These are phyloP conservation scores for Eimeria praecox DNA, from an alignment of 169 alveolate genomes.

Conservation along the genomic window DNA sequence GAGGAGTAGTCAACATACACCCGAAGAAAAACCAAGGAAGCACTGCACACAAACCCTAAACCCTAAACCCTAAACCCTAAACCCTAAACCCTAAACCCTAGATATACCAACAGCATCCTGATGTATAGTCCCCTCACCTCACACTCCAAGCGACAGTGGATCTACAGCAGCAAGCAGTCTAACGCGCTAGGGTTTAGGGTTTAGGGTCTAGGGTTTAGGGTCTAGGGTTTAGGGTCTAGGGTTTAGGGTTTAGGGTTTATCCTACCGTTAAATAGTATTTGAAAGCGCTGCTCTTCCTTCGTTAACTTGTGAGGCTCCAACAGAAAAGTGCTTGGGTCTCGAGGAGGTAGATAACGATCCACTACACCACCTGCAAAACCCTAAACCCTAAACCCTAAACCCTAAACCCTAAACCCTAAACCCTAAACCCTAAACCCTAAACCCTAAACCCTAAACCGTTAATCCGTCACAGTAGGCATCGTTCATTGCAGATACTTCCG, in stretches of 20 bases:
- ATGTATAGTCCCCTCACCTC: neutral
- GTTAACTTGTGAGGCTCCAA: conserved; percentile 80
- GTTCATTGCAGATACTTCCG: neutral
- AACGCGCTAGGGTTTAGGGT: neutral
- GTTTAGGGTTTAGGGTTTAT: conserved; percentile 33
- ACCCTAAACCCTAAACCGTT: neutral
- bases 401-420: conserved; percentile 56
- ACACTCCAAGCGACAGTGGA: neutral
- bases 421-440: conserved; percentile 48
- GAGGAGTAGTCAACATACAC: conserved; percentile 56
- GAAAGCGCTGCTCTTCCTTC: conserved; percentile 76
- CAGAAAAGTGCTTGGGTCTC: conserved; percentile 79
- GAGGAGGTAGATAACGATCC: conserved; percentile 82
- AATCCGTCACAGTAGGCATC: neutral
- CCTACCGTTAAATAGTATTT: conserved; percentile 67
- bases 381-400: conserved; percentile 40
- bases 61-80: conserved; percentile 45
- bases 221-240: conserved; percentile 36
- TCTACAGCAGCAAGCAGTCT: too few relatives aligned
- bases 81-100: conserved; percentile 50
- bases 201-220: conserved; percentile 40
- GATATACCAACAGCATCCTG: neutral
- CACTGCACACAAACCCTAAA: conserved; percentile 24
- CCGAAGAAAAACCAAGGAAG: conserved; percentile 66
- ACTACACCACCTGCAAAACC: conserved; percentile 69